Conservation (phyloP, 495 filamentous ascomycete genomes). For the Xylaria venustula region DNA sequence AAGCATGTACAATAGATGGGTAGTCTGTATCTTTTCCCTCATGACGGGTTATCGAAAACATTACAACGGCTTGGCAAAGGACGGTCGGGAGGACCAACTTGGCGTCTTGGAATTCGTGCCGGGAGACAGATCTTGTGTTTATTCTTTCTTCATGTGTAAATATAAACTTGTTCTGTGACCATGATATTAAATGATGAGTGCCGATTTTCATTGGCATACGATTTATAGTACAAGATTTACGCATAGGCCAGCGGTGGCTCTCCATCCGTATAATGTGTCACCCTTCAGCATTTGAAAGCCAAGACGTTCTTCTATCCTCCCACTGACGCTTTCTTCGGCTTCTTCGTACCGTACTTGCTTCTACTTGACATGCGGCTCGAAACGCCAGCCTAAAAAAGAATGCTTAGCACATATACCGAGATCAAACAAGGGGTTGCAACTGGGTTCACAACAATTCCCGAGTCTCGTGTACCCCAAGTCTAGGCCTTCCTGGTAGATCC, state of each 20-base stretch:
- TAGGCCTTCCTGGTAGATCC: too few relatives aligned
- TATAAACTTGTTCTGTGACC: conserved; percentile 21
- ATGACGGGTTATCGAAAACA: conserved; percentile 26
- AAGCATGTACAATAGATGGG: conserved; percentile 21
- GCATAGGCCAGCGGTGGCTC: too few relatives aligned
- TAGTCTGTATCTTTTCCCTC: conserved; percentile 21
- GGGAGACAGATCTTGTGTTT: conserved; percentile 22
- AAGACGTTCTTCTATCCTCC: conserved; percentile 33
- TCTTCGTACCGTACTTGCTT: conserved; percentile 98
- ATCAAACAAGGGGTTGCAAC: neutral
- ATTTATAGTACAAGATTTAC: conserved; percentile 4
- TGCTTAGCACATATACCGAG: neutral
- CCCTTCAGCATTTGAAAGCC: too few relatives aligned
- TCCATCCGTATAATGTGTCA: too few relatives aligned
- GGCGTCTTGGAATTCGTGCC: conserved; percentile 30
- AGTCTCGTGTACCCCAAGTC: too few relatives aligned
- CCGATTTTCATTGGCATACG: neutral
- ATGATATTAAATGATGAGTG: conserved; percentile 6
- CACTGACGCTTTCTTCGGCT: conserved; percentile 73
- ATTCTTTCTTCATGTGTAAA: conserved; percentile 36
- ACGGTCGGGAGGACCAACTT: conserved; percentile 22
- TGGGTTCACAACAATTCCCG: too few relatives aligned
- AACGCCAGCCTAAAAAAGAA: conserved; percentile 75
- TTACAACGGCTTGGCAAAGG: conserved; percentile 23
- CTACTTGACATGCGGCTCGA: conserved; percentile 74